These are phyloP conservation scores for Agastache rugosa DNA, from an alignment of 257 asterid genomes.

Conservation along the genomic window DNA sequence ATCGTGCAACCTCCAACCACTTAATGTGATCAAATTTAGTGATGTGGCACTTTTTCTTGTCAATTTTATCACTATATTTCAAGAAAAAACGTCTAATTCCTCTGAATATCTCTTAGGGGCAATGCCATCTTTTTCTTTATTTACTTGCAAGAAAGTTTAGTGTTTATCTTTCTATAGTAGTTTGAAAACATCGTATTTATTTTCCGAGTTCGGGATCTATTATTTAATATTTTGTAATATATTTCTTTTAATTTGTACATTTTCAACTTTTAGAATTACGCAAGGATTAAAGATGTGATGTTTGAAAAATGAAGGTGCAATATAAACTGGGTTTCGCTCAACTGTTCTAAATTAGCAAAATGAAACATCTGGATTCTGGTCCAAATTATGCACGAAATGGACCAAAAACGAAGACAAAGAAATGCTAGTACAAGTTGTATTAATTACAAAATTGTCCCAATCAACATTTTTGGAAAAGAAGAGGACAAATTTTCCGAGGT, in stretches of 20 bases:
- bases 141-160: not conserved
- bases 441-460: not conserved
- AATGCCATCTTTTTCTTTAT: not conserved
- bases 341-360: not conserved
- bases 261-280: not conserved
- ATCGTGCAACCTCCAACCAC: conserved; percentile 44
- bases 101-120: not conserved
- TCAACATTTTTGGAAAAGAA: not conserved
- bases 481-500: not conserved
- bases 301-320: not conserved
- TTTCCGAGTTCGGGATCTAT: not conserved
- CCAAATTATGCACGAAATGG: not conserved
- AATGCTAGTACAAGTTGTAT: not conserved
- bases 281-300: not conserved
- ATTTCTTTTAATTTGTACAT: not conserved
- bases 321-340: not conserved
- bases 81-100: conserved; percentile 24
- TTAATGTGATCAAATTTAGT: conserved; percentile 24
- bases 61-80: conserved; percentile 22
- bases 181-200: not conserved
- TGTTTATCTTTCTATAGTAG: not conserved
- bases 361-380: not conserved
- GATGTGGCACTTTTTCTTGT: conserved; percentile 4
- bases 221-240: not conserved
- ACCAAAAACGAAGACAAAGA: not conserved